Conservation (phyloP, 805 yeast species). For the Candida hispaniensis region DNA sequence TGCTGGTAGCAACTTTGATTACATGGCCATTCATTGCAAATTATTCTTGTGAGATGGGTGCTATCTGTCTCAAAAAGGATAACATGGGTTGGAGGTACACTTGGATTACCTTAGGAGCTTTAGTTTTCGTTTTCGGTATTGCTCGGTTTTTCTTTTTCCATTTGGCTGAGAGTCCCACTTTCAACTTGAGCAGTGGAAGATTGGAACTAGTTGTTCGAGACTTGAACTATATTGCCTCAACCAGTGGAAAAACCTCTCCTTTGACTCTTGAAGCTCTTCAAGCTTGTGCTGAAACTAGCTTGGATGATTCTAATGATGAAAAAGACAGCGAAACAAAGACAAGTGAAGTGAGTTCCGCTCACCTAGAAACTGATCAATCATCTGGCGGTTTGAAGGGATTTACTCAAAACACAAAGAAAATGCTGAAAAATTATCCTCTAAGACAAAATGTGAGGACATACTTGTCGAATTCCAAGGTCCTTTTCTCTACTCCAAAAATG, state of each 20-base stretch:
- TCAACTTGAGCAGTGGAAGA: constrained; percentile 41
- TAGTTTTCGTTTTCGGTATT: constrained; percentile 40
- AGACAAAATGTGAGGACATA: too few species aligned
- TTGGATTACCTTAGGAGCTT: constrained; percentile 43
- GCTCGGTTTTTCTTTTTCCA: constrained; percentile 37
- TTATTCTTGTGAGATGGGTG: constrained; percentile 36
- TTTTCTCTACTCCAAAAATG: constrained; percentile 39
- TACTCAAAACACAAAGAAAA: constrained; percentile 16
- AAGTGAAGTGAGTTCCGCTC: too few species aligned
- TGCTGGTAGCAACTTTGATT: constrained; percentile 39
- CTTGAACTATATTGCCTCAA: constrained; percentile 40
- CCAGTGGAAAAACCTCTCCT: constrained; percentile 34
- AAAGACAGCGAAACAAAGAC: too few species aligned
- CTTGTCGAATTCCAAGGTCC: too few species aligned
- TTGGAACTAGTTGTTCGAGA: constrained; percentile 40
- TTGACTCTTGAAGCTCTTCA: constrained; percentile 40
- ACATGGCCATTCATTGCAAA: constrained; percentile 48
- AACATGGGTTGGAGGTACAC: constrained; percentile 57
- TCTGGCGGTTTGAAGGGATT: background rate
- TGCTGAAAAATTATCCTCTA: constrained; percentile 30
- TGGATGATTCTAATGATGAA: constrained; percentile 2
- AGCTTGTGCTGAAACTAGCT: constrained; percentile 37
- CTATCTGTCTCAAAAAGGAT: constrained; percentile 35
- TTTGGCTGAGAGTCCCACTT: constrained; percentile 48
- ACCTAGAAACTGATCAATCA: too few species aligned